Evolutionary conservation across 2,329 filamentous ascomycete species (phyloP), one percentile per base, ranked within the genome.

Genomic region (Neofusicoccum parvum): DNA sequence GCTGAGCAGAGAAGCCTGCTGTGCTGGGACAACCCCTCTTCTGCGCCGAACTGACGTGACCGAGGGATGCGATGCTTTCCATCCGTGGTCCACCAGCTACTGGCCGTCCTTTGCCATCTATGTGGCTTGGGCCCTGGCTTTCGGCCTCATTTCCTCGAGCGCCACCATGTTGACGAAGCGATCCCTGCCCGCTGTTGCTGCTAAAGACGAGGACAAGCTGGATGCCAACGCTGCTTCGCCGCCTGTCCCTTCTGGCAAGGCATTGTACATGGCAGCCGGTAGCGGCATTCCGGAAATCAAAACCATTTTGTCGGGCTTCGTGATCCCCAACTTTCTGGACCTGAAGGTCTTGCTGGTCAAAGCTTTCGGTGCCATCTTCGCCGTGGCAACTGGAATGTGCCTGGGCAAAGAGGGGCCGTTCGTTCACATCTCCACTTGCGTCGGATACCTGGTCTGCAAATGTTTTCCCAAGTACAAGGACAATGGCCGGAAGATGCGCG

Each of bases 271-370:
- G 82, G 84, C 85, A 3, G 82, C 84, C 39, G 86, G 86, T 5
- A 83, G 80, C 66, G 86, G 86, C 0, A 87, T 88, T 39, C 86
- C 86, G 0, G 86, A 88, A 73, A 87, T 88, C 76, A 88, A 88
- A 72, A 87, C 85, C 1, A 85, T 88, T 45, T 74, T 87, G 2
- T 85, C 83, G 3, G 85, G 86, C n/a, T 88, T 87, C 72, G 83
- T 84, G 14, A 87, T 88, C 50, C 85, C 85, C 0, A 79, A 83
- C 51, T 86, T 87, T 67, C 79, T 88, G 2, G 81, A 82, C 66
- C 75, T 86, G 68, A 84, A 83, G 66, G 84, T 86, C 6, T 75
- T 88, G 3, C 58, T 83, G 14, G 81, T 87, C 65, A 88, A 88
- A 76, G 85, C 82, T 1, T 76, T 87, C n/a, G 86, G 86, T 11